Evolutionary conservation across 2,329 filamentous ascomycete species (phyloP).

Genomic region (Fusarium lateritium): DNA sequence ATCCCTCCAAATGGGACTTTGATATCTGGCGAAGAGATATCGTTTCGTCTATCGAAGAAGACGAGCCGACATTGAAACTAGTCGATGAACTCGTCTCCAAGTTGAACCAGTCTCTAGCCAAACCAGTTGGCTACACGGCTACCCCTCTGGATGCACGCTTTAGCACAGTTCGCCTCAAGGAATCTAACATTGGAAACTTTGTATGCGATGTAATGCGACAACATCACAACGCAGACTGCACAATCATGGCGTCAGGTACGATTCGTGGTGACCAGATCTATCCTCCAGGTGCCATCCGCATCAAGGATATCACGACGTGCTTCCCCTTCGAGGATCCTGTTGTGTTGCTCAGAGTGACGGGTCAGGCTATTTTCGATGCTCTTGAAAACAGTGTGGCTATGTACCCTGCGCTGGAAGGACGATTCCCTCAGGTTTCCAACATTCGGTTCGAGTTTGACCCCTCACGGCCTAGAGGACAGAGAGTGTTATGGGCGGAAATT

Average conservation of each 20-base stretch:
- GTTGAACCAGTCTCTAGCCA: conserved; percentile 82
- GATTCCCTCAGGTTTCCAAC: conserved; percentile 90
- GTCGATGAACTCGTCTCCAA: conserved; percentile 79
- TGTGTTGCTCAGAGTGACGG: conserved; percentile 80
- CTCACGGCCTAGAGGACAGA: conserved; percentile 68
- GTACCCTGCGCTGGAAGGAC: conserved; percentile 85
- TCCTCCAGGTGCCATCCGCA: conserved; percentile 80
- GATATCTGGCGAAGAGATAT: conserved; percentile 83
- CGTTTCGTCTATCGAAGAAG: conserved; percentile 75
- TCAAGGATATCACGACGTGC: conserved; percentile 89
- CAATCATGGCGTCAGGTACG: conserved; percentile 87
- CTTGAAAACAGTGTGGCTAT: conserved; percentile 86
- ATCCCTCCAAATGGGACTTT: conserved; percentile 77
- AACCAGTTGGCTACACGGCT: conserved; percentile 86
- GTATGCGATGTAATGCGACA: conserved; percentile 92
- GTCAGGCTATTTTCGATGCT: conserved; percentile 81
- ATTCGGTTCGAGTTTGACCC: conserved; percentile 83
- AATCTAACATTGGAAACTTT: conserved; percentile 92
- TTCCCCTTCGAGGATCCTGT: conserved; percentile 95
- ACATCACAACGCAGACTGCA: conserved; percentile 85
- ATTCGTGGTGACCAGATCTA: conserved; percentile 93
- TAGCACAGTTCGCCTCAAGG: conserved; percentile 80
- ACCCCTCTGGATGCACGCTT: conserved; percentile 89
- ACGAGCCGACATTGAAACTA: conserved; percentile 72
- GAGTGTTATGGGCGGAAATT: conserved; percentile 75